Evolutionary conservation across 2,329 filamentous ascomycete species (phyloP).

Genomic region (Fusarium caatingaense): DNA sequence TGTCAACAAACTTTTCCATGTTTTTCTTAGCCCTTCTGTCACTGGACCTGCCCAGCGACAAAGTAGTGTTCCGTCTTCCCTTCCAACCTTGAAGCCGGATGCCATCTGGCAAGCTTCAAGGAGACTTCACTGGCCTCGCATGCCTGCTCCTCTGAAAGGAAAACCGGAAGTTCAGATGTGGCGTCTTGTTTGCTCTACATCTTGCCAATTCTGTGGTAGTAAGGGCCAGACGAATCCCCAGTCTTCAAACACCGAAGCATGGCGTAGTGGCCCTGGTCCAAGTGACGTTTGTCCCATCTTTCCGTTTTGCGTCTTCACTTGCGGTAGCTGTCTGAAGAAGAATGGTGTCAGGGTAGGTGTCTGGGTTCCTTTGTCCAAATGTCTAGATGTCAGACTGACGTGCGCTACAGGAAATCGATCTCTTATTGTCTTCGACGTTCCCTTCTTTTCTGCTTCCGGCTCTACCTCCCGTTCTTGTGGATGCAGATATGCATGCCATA

Average conservation of each 20-base stretch:
- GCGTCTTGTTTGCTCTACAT: conserved; percentile 70
- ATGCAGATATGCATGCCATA: conserved; percentile 69
- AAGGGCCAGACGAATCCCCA: conserved; percentile 35
- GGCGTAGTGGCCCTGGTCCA: conserved; percentile 70
- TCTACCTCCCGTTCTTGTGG: conserved; percentile 76
- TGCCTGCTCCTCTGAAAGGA: conserved; percentile 74
- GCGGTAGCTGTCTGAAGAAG: conserved; percentile 72
- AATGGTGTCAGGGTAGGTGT: conserved; percentile 72
- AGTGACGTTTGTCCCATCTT: conserved; percentile 74
- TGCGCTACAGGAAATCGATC: conserved; percentile 72
- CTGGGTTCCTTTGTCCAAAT: not conserved
- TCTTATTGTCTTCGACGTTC: conserved; percentile 71
- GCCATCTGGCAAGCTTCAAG: conserved; percentile 78
- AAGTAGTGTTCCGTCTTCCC: conserved; percentile 41
- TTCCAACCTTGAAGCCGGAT: conserved; percentile 64
- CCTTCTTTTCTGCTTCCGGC: conserved; percentile 73
- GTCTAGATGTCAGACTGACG: conserved; percentile 35
- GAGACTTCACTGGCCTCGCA: conserved; percentile 70
- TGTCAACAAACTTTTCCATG: conserved; percentile 75
- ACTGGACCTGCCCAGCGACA: conserved; percentile 40
- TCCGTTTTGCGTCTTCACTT: conserved; percentile 75
- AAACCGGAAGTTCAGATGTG: conserved; percentile 82
- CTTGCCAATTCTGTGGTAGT: conserved; percentile 76
- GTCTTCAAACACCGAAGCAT: conserved; percentile 54
- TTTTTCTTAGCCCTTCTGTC: conserved; percentile 64